A percentile compares a stretch with the other conserved stretches of the same genome.
phyloP scores from a whole-genome alignment of 495 filamentous ascomycete species.

The Xylaria grammica region DNA sequence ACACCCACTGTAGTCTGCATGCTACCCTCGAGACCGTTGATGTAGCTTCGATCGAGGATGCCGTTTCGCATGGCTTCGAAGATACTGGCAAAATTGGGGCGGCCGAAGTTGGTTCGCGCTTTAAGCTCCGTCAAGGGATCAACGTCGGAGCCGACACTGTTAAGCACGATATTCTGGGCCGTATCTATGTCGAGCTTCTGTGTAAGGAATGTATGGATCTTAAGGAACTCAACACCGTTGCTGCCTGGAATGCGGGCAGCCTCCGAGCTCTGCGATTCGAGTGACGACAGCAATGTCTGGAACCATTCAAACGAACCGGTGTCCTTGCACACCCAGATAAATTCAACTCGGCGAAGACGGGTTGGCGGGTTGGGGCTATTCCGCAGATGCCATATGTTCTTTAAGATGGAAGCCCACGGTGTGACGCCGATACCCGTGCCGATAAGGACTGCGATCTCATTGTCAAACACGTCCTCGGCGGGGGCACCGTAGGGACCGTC shows the following conservation, averaged over 20 bases:
- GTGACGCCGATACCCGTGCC: slow-evolving; percentile 98
- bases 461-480: slow-evolving; percentile 96
- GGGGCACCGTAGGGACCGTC: slow-evolving; percentile 97
- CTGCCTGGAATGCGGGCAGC: slow-evolving; percentile 67
- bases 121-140: slow-evolving; percentile 93
- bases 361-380: slow-evolving; percentile 82
- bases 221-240: slow-evolving; percentile 81
- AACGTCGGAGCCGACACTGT: slow-evolving; percentile 82
- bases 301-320: slow-evolving; percentile 99
- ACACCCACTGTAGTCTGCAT: slow-evolving; percentile 87
- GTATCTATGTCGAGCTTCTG: slow-evolving; percentile 91
- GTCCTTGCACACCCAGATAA: slow-evolving; percentile 99
- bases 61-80: slow-evolving; percentile 88
- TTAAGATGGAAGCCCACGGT: slow-evolving; percentile 95
- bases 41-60: slow-evolving; percentile 82
- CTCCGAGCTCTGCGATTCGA: slow-evolving; percentile 83
- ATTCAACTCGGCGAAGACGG: slow-evolving; percentile 92
- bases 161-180: slow-evolving; percentile 94
- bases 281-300: slow-evolving; percentile 86
- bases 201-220: slow-evolving; percentile 97
- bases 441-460: slow-evolving; percentile 96
- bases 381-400: slow-evolving; percentile 97
- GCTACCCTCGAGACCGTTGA: slow-evolving; percentile 75
- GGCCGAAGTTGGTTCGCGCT: slow-evolving; percentile 90
- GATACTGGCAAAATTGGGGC: slow-evolving; percentile 85